Conservation (phyloP, 495 filamentous ascomycete genomes). For the Neurospora sp. region DNA sequence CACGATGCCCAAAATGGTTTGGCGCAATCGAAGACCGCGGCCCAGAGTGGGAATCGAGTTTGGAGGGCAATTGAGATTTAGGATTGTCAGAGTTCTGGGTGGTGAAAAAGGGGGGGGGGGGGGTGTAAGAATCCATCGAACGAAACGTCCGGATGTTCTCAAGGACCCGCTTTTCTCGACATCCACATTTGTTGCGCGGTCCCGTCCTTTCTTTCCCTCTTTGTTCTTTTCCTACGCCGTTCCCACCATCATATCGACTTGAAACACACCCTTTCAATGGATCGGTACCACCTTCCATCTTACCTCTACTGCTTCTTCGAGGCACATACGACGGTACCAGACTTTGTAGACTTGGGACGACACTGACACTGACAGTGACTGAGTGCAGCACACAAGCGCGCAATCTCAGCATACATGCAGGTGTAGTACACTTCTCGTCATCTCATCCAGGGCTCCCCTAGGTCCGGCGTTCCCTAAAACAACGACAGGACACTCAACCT, state of each 20-base stretch:
- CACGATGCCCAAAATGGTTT: slow-evolving; percentile 15
- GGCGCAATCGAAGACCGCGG: slow-evolving; percentile 13
- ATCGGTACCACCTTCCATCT: neutral
- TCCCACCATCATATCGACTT: neutral
- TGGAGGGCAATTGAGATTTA: neutral
- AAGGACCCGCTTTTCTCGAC: neutral
- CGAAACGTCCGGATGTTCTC: neutral
- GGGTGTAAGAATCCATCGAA: neutral
- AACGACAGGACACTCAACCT: neutral
- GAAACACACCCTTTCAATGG: neutral
- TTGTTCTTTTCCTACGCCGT: neutral
- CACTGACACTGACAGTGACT: neutral
- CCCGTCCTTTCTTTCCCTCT: neutral
- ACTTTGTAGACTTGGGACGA: neutral
- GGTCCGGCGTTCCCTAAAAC: neutral
- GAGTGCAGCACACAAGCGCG: neutral
- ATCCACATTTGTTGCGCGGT: neutral
- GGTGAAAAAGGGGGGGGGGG: neutral
- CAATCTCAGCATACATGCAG: neutral
- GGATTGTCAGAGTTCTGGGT: neutral
- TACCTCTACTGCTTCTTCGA: neutral
- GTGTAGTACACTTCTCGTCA: neutral
- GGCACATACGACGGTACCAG: neutral
- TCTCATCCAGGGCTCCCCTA: neutral
- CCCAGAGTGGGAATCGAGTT: neutral